Percentiles rank a stretch among this genome's conserved stretches.
Conservation (phyloP, 2,329 filamentous ascomycete species). For the Graphilbum ipis-grandicollis region DNA sequence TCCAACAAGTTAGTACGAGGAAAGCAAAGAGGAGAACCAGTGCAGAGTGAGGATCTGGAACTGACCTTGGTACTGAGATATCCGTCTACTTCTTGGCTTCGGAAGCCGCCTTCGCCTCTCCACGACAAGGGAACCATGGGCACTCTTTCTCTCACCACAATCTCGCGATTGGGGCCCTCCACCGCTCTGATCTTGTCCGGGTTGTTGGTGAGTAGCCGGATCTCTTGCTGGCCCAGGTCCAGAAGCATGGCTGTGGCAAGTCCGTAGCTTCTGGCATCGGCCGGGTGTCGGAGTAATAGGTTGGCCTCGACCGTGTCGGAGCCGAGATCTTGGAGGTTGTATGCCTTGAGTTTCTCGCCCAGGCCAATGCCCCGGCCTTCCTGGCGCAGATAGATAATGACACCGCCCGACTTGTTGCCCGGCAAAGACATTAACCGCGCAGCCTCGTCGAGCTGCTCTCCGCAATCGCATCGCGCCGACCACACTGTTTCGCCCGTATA, state of each 20-base stretch:
- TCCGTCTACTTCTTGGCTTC: slow-evolving; percentile 76
- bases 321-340: slow-evolving; percentile 91
- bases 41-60: no score
- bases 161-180: slow-evolving; percentile 76
- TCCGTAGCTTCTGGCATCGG: slow-evolving; percentile 87
- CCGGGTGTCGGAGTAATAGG: slow-evolving; percentile 73
- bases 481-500: slow-evolving; percentile 98
- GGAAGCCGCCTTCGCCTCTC: slow-evolving; percentile 71
- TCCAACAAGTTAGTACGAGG: not conserved
- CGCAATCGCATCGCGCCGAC: slow-evolving; percentile 95
- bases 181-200: slow-evolving; percentile 92
- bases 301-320: slow-evolving; percentile 98
- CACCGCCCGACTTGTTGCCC: slow-evolving; percentile 49
- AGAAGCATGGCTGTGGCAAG: slow-evolving; percentile 88
- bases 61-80: slow-evolving; percentile 88
- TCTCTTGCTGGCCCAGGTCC: slow-evolving; percentile 64
- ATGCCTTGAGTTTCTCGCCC: slow-evolving; percentile 91
- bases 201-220: slow-evolving; percentile 85
- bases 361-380: slow-evolving; percentile 92
- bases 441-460: slow-evolving; percentile 92
- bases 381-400: slow-evolving; percentile 90
- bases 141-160: slow-evolving; percentile 76
- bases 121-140: slow-evolving; percentile 92
- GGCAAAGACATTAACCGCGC: slow-evolving; percentile 78
- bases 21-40: no score